Evolutionary conservation across 257 asterid species (phyloP).

Genomic region (Galeopsis tetrahit): DNA sequence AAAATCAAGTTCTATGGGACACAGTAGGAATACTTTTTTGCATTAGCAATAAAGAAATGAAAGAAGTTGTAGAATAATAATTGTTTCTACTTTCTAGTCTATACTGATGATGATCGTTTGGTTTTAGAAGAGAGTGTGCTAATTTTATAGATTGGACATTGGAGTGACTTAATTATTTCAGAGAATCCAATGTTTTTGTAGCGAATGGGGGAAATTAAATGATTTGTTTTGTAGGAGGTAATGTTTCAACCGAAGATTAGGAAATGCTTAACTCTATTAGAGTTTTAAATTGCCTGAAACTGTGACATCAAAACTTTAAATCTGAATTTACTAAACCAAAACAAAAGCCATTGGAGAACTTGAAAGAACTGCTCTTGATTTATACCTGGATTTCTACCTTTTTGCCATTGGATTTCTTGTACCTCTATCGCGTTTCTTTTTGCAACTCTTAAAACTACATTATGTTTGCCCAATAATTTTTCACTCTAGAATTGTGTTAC

Average conservation of each 20-base stretch:
- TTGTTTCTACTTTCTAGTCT: slow-evolving; percentile 14
- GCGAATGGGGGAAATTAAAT: neutral
- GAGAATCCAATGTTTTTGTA: neutral
- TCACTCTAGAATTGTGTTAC: neutral
- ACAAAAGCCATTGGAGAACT: neutral
- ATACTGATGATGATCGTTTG: slow-evolving; percentile 26
- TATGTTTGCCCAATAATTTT: neutral
- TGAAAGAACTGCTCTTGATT: neutral
- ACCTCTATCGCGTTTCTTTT: neutral
- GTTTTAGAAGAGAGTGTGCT: slow-evolving; percentile 7
- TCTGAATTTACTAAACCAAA: neutral
- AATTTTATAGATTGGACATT: neutral
- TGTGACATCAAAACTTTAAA: neutral
- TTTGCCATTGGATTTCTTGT: neutral
- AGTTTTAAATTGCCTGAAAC: slow-evolving; percentile 8
- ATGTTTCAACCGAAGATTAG: slow-evolving; percentile 5
- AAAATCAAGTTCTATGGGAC: slow-evolving; percentile 29
- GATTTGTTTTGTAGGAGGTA: slow-evolving; percentile 3
- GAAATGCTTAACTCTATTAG: neutral
- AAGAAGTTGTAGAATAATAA: slow-evolving; percentile 16
- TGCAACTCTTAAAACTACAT: neutral
- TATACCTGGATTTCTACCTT: neutral
- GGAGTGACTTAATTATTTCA: neutral
- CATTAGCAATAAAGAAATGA: slow-evolving; percentile 30
- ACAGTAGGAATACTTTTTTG: slow-evolving; percentile 10